Base-by-base conservation (phyloP, 805 yeast genomes). In the Vanderwaltozyma tropicalis region DNA sequence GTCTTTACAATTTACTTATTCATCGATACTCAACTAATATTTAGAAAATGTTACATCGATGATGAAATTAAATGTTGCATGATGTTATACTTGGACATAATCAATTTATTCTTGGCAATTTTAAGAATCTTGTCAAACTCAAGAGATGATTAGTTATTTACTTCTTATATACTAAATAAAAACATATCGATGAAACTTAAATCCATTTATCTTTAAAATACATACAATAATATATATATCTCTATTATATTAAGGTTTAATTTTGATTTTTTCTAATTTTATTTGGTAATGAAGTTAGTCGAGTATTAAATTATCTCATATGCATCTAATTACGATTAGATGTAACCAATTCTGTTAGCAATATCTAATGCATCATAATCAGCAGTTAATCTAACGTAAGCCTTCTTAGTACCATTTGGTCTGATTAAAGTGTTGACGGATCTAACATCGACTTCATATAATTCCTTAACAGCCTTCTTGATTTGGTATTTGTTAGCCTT, bases 381-480 rank as follows among this genome's bases (percentile, higher is more conserved):
- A 68, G 95, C 88, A 66, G 97, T 86, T 69, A 89, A 83, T 77
- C 94, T 86, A 68, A 89, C 88, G 79, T 81, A 89, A 67, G 98
- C 98, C 80, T 92, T 92, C 85, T 89, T 89, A 76, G 96, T 83
- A 71, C 97, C 97, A 72, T 92, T 88, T 69, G 98, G 96, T 76
- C 95, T 86, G 65, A 89, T 74, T 69, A 92, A 78, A 59, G 98
- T 89, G 89, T 92, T 88, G 66, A 89, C 87, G 71, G 83, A 76
- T 63, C 71, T 73, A 57, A 83, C 92, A 55, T 92, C 97, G 63
- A 89, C 96, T 66, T 84, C 87, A 80, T 89, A 92, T 66, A 89
- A 78, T 74, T 87, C 94, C 80, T 92, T 89, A 63, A 89, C 94
- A 55, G 98, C 97, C 62, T 79, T 74, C 79, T 88, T 88, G 77